Evolutionary conservation across 805 yeast species (phyloP).

Genomic region (Candida verbasci): DNA sequence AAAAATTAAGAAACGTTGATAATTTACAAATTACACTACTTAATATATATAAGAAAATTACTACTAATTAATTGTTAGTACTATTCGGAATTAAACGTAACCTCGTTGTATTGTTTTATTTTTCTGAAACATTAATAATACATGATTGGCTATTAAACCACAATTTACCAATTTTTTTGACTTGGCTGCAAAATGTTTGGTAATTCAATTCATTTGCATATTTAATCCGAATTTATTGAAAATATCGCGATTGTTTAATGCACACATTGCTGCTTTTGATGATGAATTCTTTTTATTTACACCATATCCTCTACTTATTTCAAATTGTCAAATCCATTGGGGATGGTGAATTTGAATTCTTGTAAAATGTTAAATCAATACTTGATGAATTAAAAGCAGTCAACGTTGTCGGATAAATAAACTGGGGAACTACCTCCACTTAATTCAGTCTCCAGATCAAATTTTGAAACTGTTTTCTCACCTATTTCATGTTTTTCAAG

Average conservation of each 20-base stretch:
- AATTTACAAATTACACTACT: neutral
- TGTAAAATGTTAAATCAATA: neutral
- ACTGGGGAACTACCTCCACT: neutral
- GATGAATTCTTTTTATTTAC: constrained; percentile 33
- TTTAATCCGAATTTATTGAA: constrained; percentile 4
- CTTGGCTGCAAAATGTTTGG: too few relatives aligned
- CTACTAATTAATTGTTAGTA: too few relatives aligned
- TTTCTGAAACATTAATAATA: too few relatives aligned
- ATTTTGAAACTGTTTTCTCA: too few relatives aligned
- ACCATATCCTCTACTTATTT: constrained; percentile 28
- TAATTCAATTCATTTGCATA: too few relatives aligned
- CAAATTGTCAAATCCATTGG: constrained; percentile 8
- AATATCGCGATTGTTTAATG: constrained; percentile 15
- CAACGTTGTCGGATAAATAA: neutral
- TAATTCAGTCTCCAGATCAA: too few relatives aligned
- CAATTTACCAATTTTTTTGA: too few relatives aligned
- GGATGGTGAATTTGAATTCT: neutral
- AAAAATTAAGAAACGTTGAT: constrained; percentile 1
- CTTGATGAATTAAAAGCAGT: neutral
- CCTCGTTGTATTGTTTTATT: too few relatives aligned
- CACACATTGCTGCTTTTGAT: constrained; percentile 35
- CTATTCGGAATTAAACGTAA: too few relatives aligned
- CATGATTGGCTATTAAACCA: too few relatives aligned
- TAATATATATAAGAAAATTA: too few relatives aligned
- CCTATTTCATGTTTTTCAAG: neutral